These are phyloP conservation scores for Phyllosticta ampelicida DNA, from an alignment of 2,329 filamentous ascomycete species.

Conservation along the genomic window DNA sequence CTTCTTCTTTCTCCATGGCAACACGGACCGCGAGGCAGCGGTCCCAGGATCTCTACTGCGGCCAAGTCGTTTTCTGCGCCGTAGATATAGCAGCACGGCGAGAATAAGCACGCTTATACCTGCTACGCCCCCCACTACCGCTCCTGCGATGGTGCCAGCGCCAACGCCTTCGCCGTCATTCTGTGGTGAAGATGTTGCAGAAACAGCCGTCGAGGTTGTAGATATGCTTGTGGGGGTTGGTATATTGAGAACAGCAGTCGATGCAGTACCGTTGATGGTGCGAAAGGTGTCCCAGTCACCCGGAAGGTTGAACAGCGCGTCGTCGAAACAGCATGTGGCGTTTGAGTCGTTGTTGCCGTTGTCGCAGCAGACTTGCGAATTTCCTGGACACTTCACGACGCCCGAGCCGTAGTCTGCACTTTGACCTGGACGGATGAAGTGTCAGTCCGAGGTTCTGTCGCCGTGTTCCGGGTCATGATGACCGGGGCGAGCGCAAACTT, in stretches of 20 bases:
- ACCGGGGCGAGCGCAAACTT: neutral
- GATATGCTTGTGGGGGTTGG: neutral
- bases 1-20: neutral
- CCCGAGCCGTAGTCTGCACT: neutral
- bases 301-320: neutral
- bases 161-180: neutral
- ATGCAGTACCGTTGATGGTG: neutral
- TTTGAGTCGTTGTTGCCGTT: neutral
- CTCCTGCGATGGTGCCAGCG: neutral
- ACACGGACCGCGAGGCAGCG: neutral
- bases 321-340: conserved; percentile 2
- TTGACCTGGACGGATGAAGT: neutral
- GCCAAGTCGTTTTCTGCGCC: neutral
- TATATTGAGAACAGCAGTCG: neutral
- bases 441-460: neutral
- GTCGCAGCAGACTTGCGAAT: conserved; percentile 2
- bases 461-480: neutral
- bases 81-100: neutral
- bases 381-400: neutral
- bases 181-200: neutral
- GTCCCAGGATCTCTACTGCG: neutral
- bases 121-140: neutral
- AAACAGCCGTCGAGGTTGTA: neutral
- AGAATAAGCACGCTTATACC: neutral
- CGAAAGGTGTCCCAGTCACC: conserved; percentile 1